phyloP scores from a whole-genome alignment of 2,329 filamentous ascomycete species.

The Fusarium agapanthi region DNA sequence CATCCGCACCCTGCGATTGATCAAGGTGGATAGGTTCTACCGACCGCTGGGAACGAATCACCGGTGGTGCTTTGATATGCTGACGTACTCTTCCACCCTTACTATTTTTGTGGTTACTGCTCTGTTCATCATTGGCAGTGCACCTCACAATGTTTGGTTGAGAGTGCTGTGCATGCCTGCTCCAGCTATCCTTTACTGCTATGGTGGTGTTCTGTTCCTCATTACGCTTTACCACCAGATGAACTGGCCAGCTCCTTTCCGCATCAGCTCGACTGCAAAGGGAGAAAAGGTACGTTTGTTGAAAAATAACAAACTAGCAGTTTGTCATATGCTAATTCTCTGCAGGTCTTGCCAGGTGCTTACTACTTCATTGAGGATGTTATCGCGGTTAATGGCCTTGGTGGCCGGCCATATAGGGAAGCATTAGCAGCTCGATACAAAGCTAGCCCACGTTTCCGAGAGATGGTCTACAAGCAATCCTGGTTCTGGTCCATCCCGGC shows the following conservation, averaged over 20 bases:
- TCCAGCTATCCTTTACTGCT: slow-evolving; percentile 59
- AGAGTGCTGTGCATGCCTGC: slow-evolving; percentile 61
- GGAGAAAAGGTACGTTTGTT: slow-evolving; percentile 51
- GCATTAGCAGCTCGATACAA: slow-evolving; percentile 53
- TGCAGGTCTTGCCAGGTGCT: slow-evolving; percentile 64
- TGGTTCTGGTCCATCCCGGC: slow-evolving; percentile 54
- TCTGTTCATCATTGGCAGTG: slow-evolving; percentile 60
- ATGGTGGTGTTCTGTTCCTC: slow-evolving; percentile 53
- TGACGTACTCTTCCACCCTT: slow-evolving; percentile 56
- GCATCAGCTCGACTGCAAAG: slow-evolving; percentile 70
- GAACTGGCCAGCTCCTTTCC: slow-evolving; percentile 63
- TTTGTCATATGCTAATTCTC: slow-evolving; percentile 37
- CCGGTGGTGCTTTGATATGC: slow-evolving; percentile 60
- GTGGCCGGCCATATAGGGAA: slow-evolving; percentile 55
- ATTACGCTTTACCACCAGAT: slow-evolving; percentile 47
- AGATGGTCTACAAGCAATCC: slow-evolving; percentile 52
- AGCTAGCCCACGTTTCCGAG: slow-evolving; percentile 52
- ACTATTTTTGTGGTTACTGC: slow-evolving; percentile 60
- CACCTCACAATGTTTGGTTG: slow-evolving; percentile 59
- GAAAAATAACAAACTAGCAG: neutral
- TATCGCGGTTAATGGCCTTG: slow-evolving; percentile 71
- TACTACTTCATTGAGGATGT: slow-evolving; percentile 75
- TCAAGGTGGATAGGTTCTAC: slow-evolving; percentile 59
- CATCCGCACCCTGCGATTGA: slow-evolving; percentile 57
- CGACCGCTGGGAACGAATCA: slow-evolving; percentile 57